These are phyloP conservation scores for Penicillium brevicompactum DNA, from an alignment of 2,329 filamentous ascomycete genomes.

Conservation along the genomic window DNA sequence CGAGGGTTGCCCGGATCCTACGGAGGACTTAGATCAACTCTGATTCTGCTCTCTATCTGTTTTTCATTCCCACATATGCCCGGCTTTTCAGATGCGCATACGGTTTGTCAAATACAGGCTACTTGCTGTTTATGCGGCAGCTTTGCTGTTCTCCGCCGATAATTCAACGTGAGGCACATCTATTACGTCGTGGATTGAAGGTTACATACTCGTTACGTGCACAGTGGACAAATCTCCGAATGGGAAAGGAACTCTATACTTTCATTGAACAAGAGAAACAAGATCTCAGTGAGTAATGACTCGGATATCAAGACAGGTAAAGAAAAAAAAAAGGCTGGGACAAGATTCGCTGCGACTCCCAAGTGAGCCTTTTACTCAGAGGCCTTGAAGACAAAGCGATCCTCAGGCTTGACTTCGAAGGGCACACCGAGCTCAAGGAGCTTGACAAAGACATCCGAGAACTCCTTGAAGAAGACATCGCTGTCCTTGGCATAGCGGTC, in stretches of 20 bases:
- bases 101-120: no score
- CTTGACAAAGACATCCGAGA: constrained; percentile 73
- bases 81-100: no score
- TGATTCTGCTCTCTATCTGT: background rate
- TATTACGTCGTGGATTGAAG: no score
- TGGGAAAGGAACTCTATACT: background rate
- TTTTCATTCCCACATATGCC: background rate
- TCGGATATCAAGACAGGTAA: constrained; percentile 26
- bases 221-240: background rate
- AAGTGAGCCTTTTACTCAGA: constrained; percentile 33
- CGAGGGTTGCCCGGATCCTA: background rate
- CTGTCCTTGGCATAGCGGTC: constrained; percentile 91
- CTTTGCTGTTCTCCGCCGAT: background rate
- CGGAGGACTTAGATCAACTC: background rate
- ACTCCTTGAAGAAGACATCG: constrained; percentile 91
- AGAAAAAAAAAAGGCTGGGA: constrained; percentile 1
- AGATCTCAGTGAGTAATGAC: constrained; percentile 5
- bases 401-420: constrained; percentile 68
- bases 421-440: constrained; percentile 95
- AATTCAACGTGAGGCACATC: no score
- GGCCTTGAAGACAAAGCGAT: constrained; percentile 66
- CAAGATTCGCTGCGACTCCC: background rate
- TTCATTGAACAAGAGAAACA: constrained; percentile 2
- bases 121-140: no score
- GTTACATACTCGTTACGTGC: background rate